Base-by-base conservation (phyloP, 2,329 filamentous ascomycete species). In the Verticillium zaregamsianum region DNA sequence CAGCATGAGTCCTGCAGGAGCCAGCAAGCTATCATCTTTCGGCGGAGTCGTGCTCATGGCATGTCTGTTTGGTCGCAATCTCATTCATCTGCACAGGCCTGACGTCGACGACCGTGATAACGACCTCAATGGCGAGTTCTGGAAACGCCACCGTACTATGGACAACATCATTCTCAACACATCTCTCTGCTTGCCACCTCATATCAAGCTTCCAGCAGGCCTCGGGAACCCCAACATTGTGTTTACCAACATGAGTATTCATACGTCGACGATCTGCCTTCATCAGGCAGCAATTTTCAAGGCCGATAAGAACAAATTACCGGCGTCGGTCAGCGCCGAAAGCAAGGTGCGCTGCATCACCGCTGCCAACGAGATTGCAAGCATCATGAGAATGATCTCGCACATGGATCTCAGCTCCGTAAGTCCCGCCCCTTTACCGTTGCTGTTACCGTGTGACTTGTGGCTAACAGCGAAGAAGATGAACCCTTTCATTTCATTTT, bases 271-370 rank as follows among this genome's bases (percentile, higher is more conserved):
- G 1, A 98, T 99, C 60, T 98, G 94, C 73, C 80, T 99, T n/a
- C 95, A 99, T 71, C 95, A 99, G 77, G 95, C 94, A 2, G 95
- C 95, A 31, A 98, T 99, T 23, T 97, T 94, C 82, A 98, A 97
- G 73, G 93, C 93, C 0, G 94, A 98, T 69, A 95, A 93, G 76
- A 90, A 97, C 74, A 86, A 87, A 59, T 79, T 97, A 64, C 88
- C 92, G 0, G 79, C 84, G 1, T 88, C 90, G 20, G 89, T 97
- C 56, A 89, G 91, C 65, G 87, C 90, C 1, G 94, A 98, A 72
- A 97, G 93, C 74, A 97, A 97, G 74, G 86, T 95, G 15, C 86
- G 95, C 64, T 98, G 95, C 69, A 92, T 98, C 63, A 93, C 93
- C 25, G 93, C 94, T 14, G 95, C 95, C 32, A 93, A 93, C 62